Evolutionary conservation across 2,329 filamentous ascomycete genomes (phyloP), one percentile per base, ranked within the genome.

Genomic region (Neospermospora avenae): DNA sequence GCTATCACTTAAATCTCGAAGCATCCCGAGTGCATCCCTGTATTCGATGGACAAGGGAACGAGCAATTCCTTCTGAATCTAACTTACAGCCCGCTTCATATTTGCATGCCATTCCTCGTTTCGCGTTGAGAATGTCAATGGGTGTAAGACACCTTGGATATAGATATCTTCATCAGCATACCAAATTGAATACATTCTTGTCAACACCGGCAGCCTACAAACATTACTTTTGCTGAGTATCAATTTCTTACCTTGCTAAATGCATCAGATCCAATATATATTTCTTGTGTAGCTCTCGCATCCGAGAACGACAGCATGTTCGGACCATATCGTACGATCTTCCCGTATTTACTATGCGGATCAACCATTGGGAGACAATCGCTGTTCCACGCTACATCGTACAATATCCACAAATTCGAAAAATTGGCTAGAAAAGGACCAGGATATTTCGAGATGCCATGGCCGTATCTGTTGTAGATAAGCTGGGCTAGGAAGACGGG

Each of bases 391-490:
- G 28, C 18, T 4, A 22, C 24, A 28, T 52, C 24, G 18, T 44
- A 55, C 8, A 62, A 28, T 8, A 56, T 44, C 35, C 53, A 62
- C n/a, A 52, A 56, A 24, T 62, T 53, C 16, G 60, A 59, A 22
- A 59, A 42, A 14, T 52, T 59, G 24, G 56, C 60, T 20, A 62
- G 34, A 28, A 62, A 59, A 2, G 60, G 60, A 10, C 60, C 60
- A 1, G 39, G 39, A 44, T 62, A 62, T 37, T 57, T 59, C n/a
- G 48, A 49, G 7, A 62, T 25, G 6, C 56, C 51, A 11, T 53
- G 48, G 1, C 51, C 18, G 25, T 59, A 62, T 54, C 55, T n/a
- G n/a, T 52, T 22, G 22, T 52, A 52, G 16, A 52, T 11, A 16
- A 34, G 48, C 20, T 34, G 35, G 25, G 24, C 4, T 24, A 52